Conservation (phyloP, 2,329 filamentous ascomycete species). For the Microsporum canis region DNA sequence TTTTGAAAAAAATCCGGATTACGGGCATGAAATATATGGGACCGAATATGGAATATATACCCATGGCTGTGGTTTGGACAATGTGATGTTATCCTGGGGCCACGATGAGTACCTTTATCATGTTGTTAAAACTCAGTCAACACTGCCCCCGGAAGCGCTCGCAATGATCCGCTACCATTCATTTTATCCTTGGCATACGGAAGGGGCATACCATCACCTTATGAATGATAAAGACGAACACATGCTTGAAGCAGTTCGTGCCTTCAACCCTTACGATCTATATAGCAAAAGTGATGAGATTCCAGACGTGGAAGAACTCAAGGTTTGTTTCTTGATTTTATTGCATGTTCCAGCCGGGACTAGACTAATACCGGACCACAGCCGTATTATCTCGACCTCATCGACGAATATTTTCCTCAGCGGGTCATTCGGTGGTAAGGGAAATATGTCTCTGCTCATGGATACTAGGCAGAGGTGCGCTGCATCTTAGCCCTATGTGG, state of each 20-base stretch:
- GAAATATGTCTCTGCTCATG: background rate
- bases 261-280: constrained; percentile 84
- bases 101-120: constrained; percentile 50
- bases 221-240: constrained; percentile 72
- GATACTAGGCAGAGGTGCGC: background rate
- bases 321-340: constrained; percentile 37
- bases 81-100: constrained; percentile 81
- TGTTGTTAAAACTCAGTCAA: constrained; percentile 71
- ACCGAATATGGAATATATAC: constrained; percentile 70
- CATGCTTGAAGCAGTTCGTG: constrained; percentile 70
- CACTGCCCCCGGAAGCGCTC: constrained; percentile 65
- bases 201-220: constrained; percentile 66
- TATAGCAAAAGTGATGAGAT: constrained; percentile 85
- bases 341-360: background rate
- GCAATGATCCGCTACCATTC: constrained; percentile 90
- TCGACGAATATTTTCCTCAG: constrained; percentile 29
- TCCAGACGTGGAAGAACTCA: constrained; percentile 64
- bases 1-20: constrained; percentile 67
- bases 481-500: background rate
- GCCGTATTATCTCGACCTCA: constrained; percentile 63
- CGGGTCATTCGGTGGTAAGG: constrained; percentile 13
- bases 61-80: constrained; percentile 68
- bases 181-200: constrained; percentile 84
- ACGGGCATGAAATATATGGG: constrained; percentile 56
- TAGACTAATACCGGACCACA: constrained; percentile 18